phyloP scores from a whole-genome alignment of 345 rosid genomes.

The Gossypium thurberi region DNA sequence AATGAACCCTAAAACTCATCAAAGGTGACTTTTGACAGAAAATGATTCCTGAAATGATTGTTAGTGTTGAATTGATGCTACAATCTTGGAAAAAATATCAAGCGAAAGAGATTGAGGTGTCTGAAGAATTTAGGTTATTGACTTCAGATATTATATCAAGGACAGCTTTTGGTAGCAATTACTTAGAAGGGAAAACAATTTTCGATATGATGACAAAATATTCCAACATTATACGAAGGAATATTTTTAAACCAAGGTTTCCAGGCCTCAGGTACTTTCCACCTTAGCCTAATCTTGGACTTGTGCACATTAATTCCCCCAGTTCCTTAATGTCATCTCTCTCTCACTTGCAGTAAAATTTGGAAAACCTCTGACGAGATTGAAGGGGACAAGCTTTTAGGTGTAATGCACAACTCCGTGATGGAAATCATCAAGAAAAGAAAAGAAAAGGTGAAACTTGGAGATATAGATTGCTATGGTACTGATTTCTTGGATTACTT shows the following conservation, averaged over 20 bases:
- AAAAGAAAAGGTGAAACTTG: constrained; percentile 10
- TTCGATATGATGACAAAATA: constrained; percentile 17
- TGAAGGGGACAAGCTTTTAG: constrained; percentile 13
- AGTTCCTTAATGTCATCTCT: background rate
- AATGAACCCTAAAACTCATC: background rate
- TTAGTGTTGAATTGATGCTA: constrained; percentile 35
- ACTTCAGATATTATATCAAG: constrained; percentile 42
- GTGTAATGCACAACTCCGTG: constrained; percentile 10
- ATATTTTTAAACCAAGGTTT: constrained; percentile 6
- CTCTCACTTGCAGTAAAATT: constrained; percentile 16
- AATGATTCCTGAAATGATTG: constrained; percentile 33
- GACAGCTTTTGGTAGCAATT: constrained; percentile 48
- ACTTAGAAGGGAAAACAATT: constrained; percentile 32
- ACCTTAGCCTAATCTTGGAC: background rate
- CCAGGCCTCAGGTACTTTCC: constrained; percentile 27
- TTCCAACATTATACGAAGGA: background rate
- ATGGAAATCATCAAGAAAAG: constrained; percentile 21
- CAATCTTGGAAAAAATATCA: constrained; percentile 32
- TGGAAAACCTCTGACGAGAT: constrained; percentile 12
- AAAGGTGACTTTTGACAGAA: constrained; percentile 10
- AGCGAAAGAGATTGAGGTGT: constrained; percentile 33
- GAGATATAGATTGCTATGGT: constrained; percentile 10
- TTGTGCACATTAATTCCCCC: background rate
- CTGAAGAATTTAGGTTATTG: constrained; percentile 29
- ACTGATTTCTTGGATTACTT: constrained; percentile 28